Conservation (phyloP, 2,329 filamentous ascomycete genomes). For the Neopestalotiopsis clavispora region DNA sequence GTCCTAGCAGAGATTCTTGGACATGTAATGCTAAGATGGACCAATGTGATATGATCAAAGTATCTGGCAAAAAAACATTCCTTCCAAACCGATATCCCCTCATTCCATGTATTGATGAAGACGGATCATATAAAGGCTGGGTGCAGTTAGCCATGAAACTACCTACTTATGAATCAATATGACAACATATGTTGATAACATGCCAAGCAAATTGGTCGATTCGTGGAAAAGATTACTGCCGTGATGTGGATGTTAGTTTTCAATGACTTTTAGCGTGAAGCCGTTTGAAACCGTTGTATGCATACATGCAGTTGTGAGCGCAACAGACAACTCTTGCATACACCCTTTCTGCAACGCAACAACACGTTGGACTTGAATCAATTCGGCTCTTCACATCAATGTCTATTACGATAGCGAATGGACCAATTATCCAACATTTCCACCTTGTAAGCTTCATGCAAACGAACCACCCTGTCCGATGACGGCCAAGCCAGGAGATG, state of each 20-base stretch:
- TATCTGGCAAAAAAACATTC: neutral
- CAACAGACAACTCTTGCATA: too few relatives aligned
- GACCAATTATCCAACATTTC: too few relatives aligned
- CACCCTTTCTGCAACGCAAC: too few relatives aligned
- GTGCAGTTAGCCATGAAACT: neutral
- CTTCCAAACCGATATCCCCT: neutral
- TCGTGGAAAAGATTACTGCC: neutral
- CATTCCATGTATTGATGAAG: neutral
- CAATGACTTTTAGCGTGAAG: neutral
- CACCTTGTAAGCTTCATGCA: too few relatives aligned
- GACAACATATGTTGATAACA: neutral
- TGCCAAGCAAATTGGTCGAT: neutral
- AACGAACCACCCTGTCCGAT: too few relatives aligned
- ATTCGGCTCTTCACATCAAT: too few relatives aligned
- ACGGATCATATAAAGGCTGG: neutral
- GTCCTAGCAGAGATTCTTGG: neutral
- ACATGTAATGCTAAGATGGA: neutral
- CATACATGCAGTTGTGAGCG: neutral
- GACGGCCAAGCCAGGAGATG: too few relatives aligned
- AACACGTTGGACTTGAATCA: too few relatives aligned
- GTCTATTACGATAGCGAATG: too few relatives aligned
- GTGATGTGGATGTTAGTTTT: neutral
- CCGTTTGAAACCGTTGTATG: neutral
- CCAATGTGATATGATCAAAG: slow-evolving; percentile 4
- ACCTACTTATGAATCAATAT: neutral